Conservation (phyloP, 2,329 filamentous ascomycete species). For the Peltaster fructicola region DNA sequence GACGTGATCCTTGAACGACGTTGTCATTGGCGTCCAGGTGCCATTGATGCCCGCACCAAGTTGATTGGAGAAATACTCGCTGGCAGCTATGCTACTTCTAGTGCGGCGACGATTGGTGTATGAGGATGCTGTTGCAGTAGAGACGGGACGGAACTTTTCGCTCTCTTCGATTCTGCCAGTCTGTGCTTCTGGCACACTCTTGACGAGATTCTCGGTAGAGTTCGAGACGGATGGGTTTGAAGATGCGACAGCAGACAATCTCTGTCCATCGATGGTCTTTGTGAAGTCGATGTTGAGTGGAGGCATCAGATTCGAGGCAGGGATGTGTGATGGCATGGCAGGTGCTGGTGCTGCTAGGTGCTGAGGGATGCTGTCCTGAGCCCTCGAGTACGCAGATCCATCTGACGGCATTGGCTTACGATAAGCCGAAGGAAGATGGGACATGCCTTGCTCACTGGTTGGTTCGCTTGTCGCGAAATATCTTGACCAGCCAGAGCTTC, state of each 20-base stretch:
- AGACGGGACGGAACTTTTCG: constrained; percentile 7
- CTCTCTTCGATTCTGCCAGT: constrained; percentile 15
- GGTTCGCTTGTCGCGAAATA: constrained; percentile 21
- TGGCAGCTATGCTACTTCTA: constrained; percentile 14
- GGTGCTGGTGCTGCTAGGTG: constrained; percentile 2
- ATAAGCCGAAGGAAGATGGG: constrained; percentile 17
- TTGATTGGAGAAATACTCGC: constrained; percentile 18
- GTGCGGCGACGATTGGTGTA: constrained; percentile 14
- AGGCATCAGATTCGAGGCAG: constrained; percentile 50
- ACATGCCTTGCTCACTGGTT: constrained; percentile 18
- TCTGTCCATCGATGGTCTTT: constrained; percentile 36
- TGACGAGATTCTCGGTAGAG: constrained; percentile 27
- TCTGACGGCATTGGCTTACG: constrained; percentile 22
- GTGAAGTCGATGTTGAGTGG: constrained; percentile 41
- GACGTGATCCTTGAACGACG: constrained; percentile 7
- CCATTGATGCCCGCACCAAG: constrained; percentile 13
- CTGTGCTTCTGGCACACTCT: constrained; percentile 12
- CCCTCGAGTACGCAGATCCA: constrained; percentile 25
- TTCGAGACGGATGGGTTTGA: constrained; percentile 53
- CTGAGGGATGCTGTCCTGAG: constrained; percentile 32
- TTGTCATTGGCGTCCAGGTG: constrained; percentile 17
- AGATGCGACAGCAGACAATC: constrained; percentile 48
- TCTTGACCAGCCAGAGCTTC: constrained; percentile 35
- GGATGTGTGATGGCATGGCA: constrained; percentile 12
- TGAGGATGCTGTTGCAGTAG: constrained; percentile 10